A percentile compares a stretch with the other conserved stretches of the same genome.
Conservation (phyloP, 2,329 filamentous ascomycete species). For the Dactylonectria estremocensis region DNA sequence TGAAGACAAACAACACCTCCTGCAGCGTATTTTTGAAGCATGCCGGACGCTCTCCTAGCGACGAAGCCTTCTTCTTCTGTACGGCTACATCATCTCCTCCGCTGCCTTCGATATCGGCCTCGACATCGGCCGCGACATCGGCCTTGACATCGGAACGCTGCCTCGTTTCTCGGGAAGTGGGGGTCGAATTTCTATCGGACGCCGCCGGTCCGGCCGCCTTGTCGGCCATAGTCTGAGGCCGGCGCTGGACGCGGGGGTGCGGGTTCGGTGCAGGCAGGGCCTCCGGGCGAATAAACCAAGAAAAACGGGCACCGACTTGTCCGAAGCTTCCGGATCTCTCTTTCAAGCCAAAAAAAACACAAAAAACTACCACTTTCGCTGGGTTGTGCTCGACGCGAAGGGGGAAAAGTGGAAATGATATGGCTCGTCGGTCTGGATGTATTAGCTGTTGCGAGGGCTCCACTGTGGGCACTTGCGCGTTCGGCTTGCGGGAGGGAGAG, state of each 20-base stretch:
- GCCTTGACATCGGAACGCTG: slow-evolving; percentile 4
- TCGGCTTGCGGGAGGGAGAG: slow-evolving; percentile 32
- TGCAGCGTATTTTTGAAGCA: slow-evolving; percentile 75
- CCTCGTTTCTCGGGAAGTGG: slow-evolving; percentile 35
- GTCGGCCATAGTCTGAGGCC: slow-evolving; percentile 24
- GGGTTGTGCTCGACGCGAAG: slow-evolving; percentile 13
- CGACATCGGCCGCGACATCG: slow-evolving; percentile 28
- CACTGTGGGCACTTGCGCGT: slow-evolving; percentile 11
- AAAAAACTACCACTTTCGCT: background rate
- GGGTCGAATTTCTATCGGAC: slow-evolving; percentile 20
- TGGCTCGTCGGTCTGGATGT: slow-evolving; percentile 19
- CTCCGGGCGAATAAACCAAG: background rate
- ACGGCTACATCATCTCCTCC: slow-evolving; percentile 26
- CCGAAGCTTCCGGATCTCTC: slow-evolving; percentile 6
- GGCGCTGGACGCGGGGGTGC: background rate
- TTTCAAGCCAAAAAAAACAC: background rate
- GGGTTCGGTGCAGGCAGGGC: background rate
- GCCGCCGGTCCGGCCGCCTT: slow-evolving; percentile 24
- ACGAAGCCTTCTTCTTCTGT: slow-evolving; percentile 31
- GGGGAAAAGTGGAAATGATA: slow-evolving; percentile 25
- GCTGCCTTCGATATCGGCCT: slow-evolving; percentile 29
- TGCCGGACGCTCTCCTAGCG: slow-evolving; percentile 61
- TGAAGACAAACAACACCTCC: slow-evolving; percentile 76
- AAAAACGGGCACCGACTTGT: slow-evolving; percentile 4
- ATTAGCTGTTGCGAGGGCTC: slow-evolving; percentile 10